Percentiles rank a stretch among this genome's conserved stretches.
These are phyloP conservation scores for Claviceps digitariae DNA, from an alignment of 2,329 filamentous ascomycete species.

Conservation along the genomic window DNA sequence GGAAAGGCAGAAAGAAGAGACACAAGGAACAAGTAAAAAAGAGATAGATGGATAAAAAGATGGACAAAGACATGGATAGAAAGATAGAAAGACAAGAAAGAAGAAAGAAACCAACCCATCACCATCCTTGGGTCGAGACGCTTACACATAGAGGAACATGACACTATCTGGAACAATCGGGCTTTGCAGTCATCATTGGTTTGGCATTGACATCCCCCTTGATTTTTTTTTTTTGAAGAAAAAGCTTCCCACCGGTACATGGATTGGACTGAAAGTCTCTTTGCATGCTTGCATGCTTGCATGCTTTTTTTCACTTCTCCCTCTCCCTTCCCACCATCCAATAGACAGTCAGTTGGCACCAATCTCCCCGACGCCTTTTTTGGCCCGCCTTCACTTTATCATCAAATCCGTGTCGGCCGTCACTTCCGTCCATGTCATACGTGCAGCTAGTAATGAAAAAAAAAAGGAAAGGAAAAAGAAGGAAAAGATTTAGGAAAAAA, in stretches of 20 bases:
- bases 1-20: not conserved
- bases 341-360: not conserved
- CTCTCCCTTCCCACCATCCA: not conserved
- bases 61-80: not conserved
- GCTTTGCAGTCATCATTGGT: not conserved
- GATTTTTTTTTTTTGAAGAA: not conserved
- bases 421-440: conserved; percentile 4
- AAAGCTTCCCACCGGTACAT: not conserved
- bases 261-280: not conserved
- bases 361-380: conserved; percentile 1
- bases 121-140: too few relatives aligned
- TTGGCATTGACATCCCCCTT: not conserved
- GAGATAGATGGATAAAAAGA: too few relatives aligned
- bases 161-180: too few relatives aligned
- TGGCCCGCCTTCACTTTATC: conserved; percentile 8
- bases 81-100: not conserved
- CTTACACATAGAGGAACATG: not conserved
- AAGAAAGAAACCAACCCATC: too few relatives aligned
- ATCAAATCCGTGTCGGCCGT: conserved; percentile 6
- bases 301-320: not conserved
- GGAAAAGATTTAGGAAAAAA: not conserved
- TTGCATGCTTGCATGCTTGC: not conserved
- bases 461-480: not conserved
- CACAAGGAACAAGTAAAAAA: not conserved
- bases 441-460: conserved; percentile 5